Base-by-base conservation (phyloP, 1,284 basidiomycete species). In the Leccinum cinnamomeum region DNA sequence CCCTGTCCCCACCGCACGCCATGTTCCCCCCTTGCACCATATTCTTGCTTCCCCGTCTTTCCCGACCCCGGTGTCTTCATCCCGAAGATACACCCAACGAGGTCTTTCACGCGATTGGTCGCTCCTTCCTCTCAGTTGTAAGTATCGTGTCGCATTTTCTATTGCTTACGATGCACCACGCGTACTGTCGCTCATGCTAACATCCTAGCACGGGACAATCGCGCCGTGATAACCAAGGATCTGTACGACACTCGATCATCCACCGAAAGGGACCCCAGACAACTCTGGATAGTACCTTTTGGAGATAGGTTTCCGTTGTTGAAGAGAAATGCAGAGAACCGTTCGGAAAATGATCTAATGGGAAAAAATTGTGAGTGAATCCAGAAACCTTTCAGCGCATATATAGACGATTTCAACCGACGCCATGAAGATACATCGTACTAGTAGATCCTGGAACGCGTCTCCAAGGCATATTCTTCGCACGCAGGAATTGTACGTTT, bases 371-470 rank as follows among this genome's bases (percentile, higher is more conserved):
- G 23, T 50, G 48, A 50, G 48, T 23, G 20, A 14, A 46, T 20
- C 10, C 44, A 20, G n/a, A 46, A 46, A 46, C 44, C n/a, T 46
- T 18, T 20, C 48, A 20, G 12, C 18, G 12, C 18, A 14, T 23
- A 23, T 48, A 23, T 23, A 23, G 11, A 23, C 20, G 48, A 50
- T 23, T 53, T 91, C 92, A 0, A 79, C 77, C n/a, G 88, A 88
- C 0, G 69, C 79, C 7, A 89, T 90, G 53, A 90, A 90, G 69
- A 80, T 98, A 2, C 96, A 97, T 75, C 37, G 7, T 39, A 39
- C 80, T 98, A 57, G 95, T 98, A 57, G 97, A 99, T 76, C 89
- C 89, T 48, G 93, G 94, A 12, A 87, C 88, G 16, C 86, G 90
- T 56, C 87, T 94, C 28, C 95, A 98, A 72, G 84, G 88, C 3